Percentiles rank a stretch among this genome's conserved stretches.
Evolutionary conservation across 495 filamentous ascomycete genomes (phyloP).

Genomic region (Penicillium arizonense): DNA sequence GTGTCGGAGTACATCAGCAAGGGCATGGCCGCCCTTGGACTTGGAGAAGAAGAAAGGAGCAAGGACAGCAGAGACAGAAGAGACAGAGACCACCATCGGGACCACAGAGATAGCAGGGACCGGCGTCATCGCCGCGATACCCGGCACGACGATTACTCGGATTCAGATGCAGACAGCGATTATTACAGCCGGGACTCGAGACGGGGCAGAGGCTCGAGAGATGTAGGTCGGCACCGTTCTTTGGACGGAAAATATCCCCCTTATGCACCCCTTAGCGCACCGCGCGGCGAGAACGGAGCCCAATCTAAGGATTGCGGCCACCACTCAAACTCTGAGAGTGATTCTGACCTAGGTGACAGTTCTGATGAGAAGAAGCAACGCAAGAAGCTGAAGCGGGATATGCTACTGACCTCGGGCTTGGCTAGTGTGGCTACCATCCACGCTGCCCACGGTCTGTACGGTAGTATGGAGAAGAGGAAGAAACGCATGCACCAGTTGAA

Average conservation of each 20-base stretch:
- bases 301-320: slow-evolving; percentile 3
- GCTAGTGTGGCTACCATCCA: slow-evolving; percentile 89
- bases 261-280: slow-evolving; percentile 11
- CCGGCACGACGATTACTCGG: slow-evolving; percentile 29
- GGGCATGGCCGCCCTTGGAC: slow-evolving; percentile 53
- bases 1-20: slow-evolving; percentile 56
- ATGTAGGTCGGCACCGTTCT: slow-evolving; percentile 48
- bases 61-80: slow-evolving; percentile 38
- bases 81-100: slow-evolving; percentile 15
- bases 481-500: slow-evolving; percentile 65
- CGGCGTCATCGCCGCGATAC: slow-evolving; percentile 23
- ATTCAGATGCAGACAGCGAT: slow-evolving; percentile 55
- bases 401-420: slow-evolving; percentile 77
- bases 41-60: slow-evolving; percentile 39
- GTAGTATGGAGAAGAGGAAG: slow-evolving; percentile 71
- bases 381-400: slow-evolving; percentile 81
- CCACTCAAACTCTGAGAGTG: slow-evolving; percentile 36
- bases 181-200: slow-evolving; percentile 43
- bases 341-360: slow-evolving; percentile 67
- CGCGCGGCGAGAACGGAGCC: slow-evolving; percentile 9
- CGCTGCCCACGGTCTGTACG: slow-evolving; percentile 77
- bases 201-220: slow-evolving; percentile 48
- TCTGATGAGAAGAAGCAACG: slow-evolving; percentile 72
- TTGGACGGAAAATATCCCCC: slow-evolving; percentile 17
- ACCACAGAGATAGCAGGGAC: slow-evolving; percentile 22